These are phyloP conservation scores for Neurospora sp. DNA, from an alignment of 495 filamentous ascomycete genomes.

Conservation along the genomic window DNA sequence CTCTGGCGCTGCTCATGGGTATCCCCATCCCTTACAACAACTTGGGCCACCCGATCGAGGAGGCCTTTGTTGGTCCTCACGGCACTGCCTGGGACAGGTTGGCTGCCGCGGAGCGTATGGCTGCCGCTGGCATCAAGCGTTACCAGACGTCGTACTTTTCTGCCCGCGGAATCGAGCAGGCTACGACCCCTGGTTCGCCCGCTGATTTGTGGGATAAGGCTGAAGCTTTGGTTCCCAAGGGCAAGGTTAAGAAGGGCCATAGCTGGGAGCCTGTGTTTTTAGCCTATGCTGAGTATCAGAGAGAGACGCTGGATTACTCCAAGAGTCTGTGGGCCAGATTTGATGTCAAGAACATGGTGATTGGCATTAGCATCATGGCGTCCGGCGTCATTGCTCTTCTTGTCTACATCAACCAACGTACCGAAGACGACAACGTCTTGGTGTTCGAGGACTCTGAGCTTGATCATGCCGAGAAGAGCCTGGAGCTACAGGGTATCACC, in stretches of 20 bases:
- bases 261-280: conserved; percentile 37
- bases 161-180: conserved; percentile 53
- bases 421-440: conserved; percentile 31
- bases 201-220: conserved; percentile 46
- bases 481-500: conserved; percentile 27
- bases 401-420: conserved; percentile 53
- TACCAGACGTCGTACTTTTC: conserved; percentile 60
- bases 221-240: conserved; percentile 22
- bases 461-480: conserved; percentile 32
- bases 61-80: conserved; percentile 68
- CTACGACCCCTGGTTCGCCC: conserved; percentile 43
- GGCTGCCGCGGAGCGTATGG: conserved; percentile 60
- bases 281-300: conserved; percentile 64
- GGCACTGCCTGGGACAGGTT: conserved; percentile 66
- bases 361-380: conserved; percentile 63
- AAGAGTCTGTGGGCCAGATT: conserved; percentile 85
- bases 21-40: conserved; percentile 96
- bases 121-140: conserved; percentile 77
- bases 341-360: conserved; percentile 71
- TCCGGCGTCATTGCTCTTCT: conserved; percentile 55
- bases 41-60: conserved; percentile 87
- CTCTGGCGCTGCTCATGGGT: conserved; percentile 74
- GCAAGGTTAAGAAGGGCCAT: conserved; percentile 13
- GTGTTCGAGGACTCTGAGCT: conserved; percentile 34
- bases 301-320: conserved; percentile 68